Base-by-base conservation (phyloP, 371 early-diverging fungal genomes). In the Chytridium lagenaria region DNA sequence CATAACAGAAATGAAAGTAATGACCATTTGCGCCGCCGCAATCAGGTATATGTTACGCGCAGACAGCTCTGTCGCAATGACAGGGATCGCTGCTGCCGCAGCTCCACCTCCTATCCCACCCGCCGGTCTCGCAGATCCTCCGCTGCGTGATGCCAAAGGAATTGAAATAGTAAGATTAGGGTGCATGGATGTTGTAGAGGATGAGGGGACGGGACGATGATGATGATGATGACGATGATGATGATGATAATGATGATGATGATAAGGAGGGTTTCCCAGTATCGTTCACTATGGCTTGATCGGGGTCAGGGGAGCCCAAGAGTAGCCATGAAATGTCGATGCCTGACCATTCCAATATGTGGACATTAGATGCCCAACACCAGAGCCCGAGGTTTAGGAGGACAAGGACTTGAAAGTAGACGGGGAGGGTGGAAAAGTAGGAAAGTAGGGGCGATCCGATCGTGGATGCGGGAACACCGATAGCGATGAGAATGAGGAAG, bases 321-420 rank as follows among this genome's bases (percentile, higher is more conserved):
- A 92, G 80, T 49, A 92, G 71, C 1, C 82, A 70, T 36, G 78
- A 70, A 26, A 87, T 82, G 75, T 92, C 91, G 64, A 94, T 90
- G 23, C 88, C 86, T 10, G 81, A 73, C 37, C 81, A 73, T 34
- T 78, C 67, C 31, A 94, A 85, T 34, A 92, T 81, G 67, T 89
- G 86, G 26, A 94, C 72, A 79, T 92, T 91, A 59, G 87, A 78
- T 5, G 88, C 92, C 92, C 92, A 92, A 52, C 90, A 91, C 89
- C 90, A 92, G 31, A 92, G 72, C 66, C 92, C 94, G 61, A 92
- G 87, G 78, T 87, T 83, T 63, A 89, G 77, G 75, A 93, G 84
- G 39, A 92, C 78, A 37, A 94, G 86, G 31, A 91, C 88, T n/a
- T 66, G 66, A 28, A 66, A 66, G 44, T 66, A 66, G n/a, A 66